These are phyloP conservation scores for Saccharomyces hybrid DNA, from an alignment of 1,139 yeast species.

Conservation along the genomic window DNA sequence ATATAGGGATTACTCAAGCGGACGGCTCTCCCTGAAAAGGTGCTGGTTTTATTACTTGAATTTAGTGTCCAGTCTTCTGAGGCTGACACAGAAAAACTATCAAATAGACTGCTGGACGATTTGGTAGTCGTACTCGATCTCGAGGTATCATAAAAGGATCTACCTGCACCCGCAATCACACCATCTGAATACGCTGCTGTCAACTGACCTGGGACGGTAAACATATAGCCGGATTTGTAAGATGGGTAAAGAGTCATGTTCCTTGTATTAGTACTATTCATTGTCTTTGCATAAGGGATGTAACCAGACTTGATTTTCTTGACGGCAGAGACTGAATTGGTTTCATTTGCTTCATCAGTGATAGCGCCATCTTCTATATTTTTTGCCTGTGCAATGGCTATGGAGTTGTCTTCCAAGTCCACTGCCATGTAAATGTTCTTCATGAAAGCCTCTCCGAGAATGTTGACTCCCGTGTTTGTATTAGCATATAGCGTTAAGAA, in stretches of 20 bases:
- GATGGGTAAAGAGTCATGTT: conserved; percentile 31
- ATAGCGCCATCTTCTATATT: neutral
- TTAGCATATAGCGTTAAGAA: conserved; percentile 49
- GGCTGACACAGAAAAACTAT: conserved; percentile 7
- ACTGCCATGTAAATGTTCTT: conserved; percentile 54
- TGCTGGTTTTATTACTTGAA: neutral
- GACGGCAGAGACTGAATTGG: conserved; percentile 10
- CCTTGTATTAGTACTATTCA: conserved; percentile 29
- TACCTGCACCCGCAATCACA: conserved; percentile 22
- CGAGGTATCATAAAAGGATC: conserved; percentile 27
- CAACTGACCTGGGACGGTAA: conserved; percentile 23
- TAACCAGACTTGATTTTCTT: conserved; percentile 36
- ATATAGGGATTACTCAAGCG: neutral
- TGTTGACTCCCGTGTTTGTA: conserved; percentile 42
- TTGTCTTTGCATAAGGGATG: conserved; percentile 44
- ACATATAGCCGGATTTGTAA: conserved; percentile 10
- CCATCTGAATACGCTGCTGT: conserved; percentile 29
- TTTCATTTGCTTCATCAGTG: neutral
- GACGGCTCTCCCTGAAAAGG: neutral
- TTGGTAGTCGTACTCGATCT: conserved; percentile 15
- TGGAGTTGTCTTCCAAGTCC: conserved; percentile 50
- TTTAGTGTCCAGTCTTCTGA: neutral
- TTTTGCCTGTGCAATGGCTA: conserved; percentile 50
- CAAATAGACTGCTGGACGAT: conserved; percentile 8
- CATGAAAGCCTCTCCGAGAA: conserved; percentile 58